A percentile compares a stretch with the other conserved stretches of the same genome.
Evolutionary conservation across 345 rosid genomes (phyloP).

Genomic region (Mercurialis annua): DNA sequence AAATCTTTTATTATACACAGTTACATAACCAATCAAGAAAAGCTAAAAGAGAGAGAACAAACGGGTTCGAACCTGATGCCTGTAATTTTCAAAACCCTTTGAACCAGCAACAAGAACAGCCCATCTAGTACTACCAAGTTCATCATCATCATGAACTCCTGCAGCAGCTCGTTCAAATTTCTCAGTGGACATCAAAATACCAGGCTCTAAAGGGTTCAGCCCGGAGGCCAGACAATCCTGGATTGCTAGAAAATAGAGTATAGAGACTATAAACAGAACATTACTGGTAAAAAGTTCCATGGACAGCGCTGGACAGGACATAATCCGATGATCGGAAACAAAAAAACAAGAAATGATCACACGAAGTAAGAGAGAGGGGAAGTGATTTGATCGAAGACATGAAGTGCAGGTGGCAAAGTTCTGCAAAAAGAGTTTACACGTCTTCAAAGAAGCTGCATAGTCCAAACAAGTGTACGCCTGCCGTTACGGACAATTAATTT

Average conservation of each 20-base stretch:
- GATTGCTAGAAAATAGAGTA: too few relatives aligned
- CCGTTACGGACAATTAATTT: too few relatives aligned
- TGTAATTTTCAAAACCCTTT: slow-evolving; percentile 75
- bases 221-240: slow-evolving; percentile 22
- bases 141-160: slow-evolving; percentile 21
- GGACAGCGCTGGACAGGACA: not conserved
- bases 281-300: slow-evolving; percentile 29
- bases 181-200: slow-evolving; percentile 56
- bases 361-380: too few relatives aligned
- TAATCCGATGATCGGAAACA: not conserved
- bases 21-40: not conserved
- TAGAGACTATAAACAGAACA: slow-evolving; percentile 32
- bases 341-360: not conserved
- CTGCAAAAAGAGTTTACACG: slow-evolving; percentile 32
- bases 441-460: slow-evolving; percentile 6
- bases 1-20: too few relatives aligned
- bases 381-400: not conserved
- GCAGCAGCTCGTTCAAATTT: slow-evolving; percentile 17
- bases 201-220: slow-evolving; percentile 36
- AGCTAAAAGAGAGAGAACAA: not conserved
- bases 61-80: slow-evolving; percentile 73
- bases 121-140: slow-evolving; percentile 74
- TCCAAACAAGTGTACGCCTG: slow-evolving; percentile 2
- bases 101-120: slow-evolving; percentile 96
- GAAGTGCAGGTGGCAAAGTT: slow-evolving; percentile 5